Base-by-base conservation (phyloP, 257 asterid species). In the Salvia miltiorrhiza region DNA sequence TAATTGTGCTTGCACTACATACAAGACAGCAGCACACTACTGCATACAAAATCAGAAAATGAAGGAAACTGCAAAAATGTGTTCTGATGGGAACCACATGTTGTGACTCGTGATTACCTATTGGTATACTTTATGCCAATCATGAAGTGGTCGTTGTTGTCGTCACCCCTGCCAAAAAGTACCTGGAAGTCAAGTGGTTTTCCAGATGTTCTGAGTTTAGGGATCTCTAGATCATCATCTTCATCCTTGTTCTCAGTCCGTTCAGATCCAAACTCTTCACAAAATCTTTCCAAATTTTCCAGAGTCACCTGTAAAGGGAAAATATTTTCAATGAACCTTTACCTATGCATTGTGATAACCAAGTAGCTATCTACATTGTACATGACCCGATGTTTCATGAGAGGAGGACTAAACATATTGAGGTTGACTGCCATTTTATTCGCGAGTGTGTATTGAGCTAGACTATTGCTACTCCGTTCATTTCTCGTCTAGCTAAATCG, bases 121-220 rank as follows among this genome's bases (percentile, higher is more conserved):
- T 71, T 78, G 72, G 96, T 84, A 74, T 83, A 88, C 80, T 93
- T 90, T 59, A 93, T 30, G 71, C 96, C 97, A 33, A 93, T 64
- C 96, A 87, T 82, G 79, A 93, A 93, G 83, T 88, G 92, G 77
- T 93, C 99, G 62, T 90, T 85, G 82, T 90, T 82, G 80, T 79
- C 87, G 69, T 88, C 85, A 76, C 79, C 84, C 63, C 77, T 83
- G 67, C 94, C 96, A 77, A 93, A 76, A 74, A 93, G 78, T 71
- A 96, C 88, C 76, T 82, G 87, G 79, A 77, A 85, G 63, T 93
- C 97, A 8, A 88, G 63, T 67, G 99, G 96, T 76, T 93, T 93
- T 30, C 87, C 63, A 30, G 82, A 65, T 75, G 65, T 81, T 64
- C 75, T 90, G 19, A 80, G 67, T 70, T 87, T 83, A 16, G 74